Evolutionary conservation across 805 yeast genomes (phyloP).

Genomic region (Monosporozyma servazzii): DNA sequence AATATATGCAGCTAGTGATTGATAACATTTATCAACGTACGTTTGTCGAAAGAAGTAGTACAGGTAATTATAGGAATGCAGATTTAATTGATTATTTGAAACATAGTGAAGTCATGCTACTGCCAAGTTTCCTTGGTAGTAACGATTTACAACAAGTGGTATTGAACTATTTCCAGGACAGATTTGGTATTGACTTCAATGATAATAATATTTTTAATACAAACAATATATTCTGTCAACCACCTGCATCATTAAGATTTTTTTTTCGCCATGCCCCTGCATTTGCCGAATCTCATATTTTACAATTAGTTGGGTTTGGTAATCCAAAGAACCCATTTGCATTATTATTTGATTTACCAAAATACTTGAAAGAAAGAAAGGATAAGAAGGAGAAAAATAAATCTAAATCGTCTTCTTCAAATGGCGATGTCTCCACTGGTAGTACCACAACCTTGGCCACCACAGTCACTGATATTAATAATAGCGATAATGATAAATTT

Average conservation of each 20-base stretch:
- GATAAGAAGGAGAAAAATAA: constrained; percentile 60
- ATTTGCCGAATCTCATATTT: constrained; percentile 67
- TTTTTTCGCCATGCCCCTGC: constrained; percentile 72
- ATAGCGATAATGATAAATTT: not conserved
- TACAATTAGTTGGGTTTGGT: constrained; percentile 71
- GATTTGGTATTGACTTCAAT: constrained; percentile 54
- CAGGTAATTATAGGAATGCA: constrained; percentile 22
- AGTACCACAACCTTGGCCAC: constrained; percentile 5
- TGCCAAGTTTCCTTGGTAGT: constrained; percentile 48
- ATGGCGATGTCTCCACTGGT: not conserved
- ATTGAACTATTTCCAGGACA: constrained; percentile 53
- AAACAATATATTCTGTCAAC: constrained; percentile 32
- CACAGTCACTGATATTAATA: not conserved
- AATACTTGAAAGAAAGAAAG: constrained; percentile 59
- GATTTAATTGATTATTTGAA: constrained; percentile 33
- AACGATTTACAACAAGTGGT: constrained; percentile 50
- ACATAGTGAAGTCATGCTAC: constrained; percentile 57
- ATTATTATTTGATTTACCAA: constrained; percentile 59
- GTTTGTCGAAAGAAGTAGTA: constrained; percentile 32
- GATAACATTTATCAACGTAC: constrained; percentile 60
- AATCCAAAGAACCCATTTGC: constrained; percentile 71
- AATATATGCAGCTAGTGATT: constrained; percentile 65
- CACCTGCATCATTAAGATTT: constrained; percentile 38
- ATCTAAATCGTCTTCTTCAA: constrained; percentile 11
- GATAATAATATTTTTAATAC: constrained; percentile 54